Conservation (phyloP, 2,329 filamentous ascomycete species). For the Scedosporium boydii region DNA sequence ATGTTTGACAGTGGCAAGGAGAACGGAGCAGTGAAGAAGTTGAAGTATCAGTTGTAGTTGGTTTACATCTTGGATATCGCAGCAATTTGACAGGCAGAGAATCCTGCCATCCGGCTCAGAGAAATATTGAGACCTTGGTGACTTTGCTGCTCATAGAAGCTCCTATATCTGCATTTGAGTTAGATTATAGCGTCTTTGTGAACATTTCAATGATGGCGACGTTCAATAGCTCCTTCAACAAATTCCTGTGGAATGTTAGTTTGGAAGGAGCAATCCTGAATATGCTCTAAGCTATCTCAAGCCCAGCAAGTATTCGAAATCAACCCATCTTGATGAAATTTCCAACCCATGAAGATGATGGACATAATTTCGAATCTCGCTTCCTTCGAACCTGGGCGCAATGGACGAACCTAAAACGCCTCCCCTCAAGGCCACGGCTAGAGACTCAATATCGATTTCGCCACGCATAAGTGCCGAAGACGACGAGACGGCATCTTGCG, state of each 20-base stretch:
- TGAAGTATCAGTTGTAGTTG: slow-evolving; percentile 25
- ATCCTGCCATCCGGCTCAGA: too few relatives aligned
- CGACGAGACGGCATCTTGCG: not conserved
- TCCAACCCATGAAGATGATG: not conserved
- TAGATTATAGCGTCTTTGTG: too few relatives aligned
- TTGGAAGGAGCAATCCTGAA: not conserved
- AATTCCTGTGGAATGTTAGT: not conserved
- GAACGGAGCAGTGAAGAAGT: slow-evolving; percentile 19
- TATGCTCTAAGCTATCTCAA: not conserved
- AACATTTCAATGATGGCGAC: too few relatives aligned
- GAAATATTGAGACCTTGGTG: too few relatives aligned
- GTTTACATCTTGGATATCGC: too few relatives aligned
- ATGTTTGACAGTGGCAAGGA: slow-evolving; percentile 36
- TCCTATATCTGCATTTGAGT: too few relatives aligned
- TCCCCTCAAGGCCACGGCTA: not conserved
- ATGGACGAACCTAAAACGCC: not conserved
- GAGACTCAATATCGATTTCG: not conserved
- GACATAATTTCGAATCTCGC: not conserved
- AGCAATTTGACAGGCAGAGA: too few relatives aligned
- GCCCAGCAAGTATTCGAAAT: not conserved
- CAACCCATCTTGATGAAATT: not conserved
- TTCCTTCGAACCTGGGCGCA: not conserved
- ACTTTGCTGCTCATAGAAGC: too few relatives aligned
- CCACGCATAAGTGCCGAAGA: not conserved
- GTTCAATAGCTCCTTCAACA: not conserved